Evolutionary conservation across 2,329 filamentous ascomycete species (phyloP), one percentile per base, ranked within the genome.

Genomic region (Colletotrichum sidae): DNA sequence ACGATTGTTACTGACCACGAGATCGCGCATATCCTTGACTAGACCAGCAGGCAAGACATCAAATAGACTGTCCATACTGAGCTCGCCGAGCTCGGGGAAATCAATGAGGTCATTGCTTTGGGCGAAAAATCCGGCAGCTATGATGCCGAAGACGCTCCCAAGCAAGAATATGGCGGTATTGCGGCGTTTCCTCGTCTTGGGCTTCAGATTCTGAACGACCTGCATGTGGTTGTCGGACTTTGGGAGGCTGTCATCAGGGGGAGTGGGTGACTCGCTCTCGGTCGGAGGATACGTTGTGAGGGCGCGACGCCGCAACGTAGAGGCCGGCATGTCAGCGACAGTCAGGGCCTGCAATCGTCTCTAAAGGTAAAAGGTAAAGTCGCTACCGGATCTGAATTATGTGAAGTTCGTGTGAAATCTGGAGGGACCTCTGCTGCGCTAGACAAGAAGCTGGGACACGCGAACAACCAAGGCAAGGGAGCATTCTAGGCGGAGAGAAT

Each of bases 41-140:
- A 99, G 88, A 7, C 92, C 92, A 3, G 93, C 92, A 0, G 96
- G 96, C 42, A 99, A 84, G 1, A 92, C 93, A 77, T 98, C 96
- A 60, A 97, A 84, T 62, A 98, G 79, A 67, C 88, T 91, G 70
- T 97, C 94, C 79, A 99, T 86, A 73, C 92, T 96, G 73, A 92
- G 83, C 63, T 95, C 92, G 56, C 83, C 80, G 52, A 90, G 75
- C 72, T 90, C 88, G 12, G 87, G 87, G 68, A 97, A 84, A 67
- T 93, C 93, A 68, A 97, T 94, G 68, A 98, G 85, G 74, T 97
- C 94, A 78, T 94, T 96, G 76, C 86, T 92, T 70, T 91, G 91
- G 37, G 94, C 95, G 71, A 99, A 96, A 78, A 97, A 94, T 37
- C 94, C 90, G 2, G 96, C 96, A 2, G 90, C 85, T n/a, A 97